A percentile compares a stretch with the other conserved stretches of the same genome.
Conservation (phyloP, 2,329 filamentous ascomycete species). For the Aspergillus candidus region DNA sequence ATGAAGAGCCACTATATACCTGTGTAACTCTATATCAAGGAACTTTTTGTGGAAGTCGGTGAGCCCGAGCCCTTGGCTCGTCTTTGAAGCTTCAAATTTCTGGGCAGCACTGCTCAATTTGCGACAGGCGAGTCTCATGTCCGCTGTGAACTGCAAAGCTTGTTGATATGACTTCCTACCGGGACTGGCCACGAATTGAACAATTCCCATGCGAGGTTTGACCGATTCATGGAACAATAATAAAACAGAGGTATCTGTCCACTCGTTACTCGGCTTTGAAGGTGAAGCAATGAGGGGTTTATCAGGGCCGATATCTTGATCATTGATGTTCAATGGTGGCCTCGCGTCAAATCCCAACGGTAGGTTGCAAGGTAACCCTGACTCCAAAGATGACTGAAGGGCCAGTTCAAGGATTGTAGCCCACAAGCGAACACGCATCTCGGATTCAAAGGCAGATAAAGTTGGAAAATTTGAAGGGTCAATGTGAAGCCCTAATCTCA, state of each 20-base stretch:
- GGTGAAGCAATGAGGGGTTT: conserved; percentile 5
- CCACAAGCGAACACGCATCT: conserved; percentile 14
- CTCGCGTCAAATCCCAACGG: conserved; percentile 5
- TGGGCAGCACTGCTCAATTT: neutral
- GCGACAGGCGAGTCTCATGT: conserved; percentile 10
- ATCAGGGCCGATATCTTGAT: conserved; percentile 18
- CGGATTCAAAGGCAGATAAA: conserved; percentile 12
- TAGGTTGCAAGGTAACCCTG: conserved; percentile 5
- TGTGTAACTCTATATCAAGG: conserved; percentile 12
- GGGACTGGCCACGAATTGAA: conserved; percentile 5
- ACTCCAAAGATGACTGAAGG: conserved; percentile 12
- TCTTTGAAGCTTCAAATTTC: neutral
- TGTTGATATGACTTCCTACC: conserved; percentile 10
- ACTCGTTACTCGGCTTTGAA: conserved; percentile 8
- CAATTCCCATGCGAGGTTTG: conserved; percentile 4
- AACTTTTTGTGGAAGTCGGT: conserved; percentile 6
- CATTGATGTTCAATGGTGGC: conserved; percentile 21
- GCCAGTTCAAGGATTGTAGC: conserved; percentile 14
- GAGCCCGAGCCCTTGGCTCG: neutral
- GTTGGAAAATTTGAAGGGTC: conserved; percentile 18
- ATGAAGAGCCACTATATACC: conserved; percentile 15
- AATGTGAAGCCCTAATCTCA: conserved; percentile 26
- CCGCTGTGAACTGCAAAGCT: conserved; percentile 10
- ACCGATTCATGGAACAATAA: conserved; percentile 10
- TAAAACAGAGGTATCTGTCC: conserved; percentile 21